Conservation (phyloP, 495 filamentous ascomycete genomes). For the Penicillium antarcticum region DNA sequence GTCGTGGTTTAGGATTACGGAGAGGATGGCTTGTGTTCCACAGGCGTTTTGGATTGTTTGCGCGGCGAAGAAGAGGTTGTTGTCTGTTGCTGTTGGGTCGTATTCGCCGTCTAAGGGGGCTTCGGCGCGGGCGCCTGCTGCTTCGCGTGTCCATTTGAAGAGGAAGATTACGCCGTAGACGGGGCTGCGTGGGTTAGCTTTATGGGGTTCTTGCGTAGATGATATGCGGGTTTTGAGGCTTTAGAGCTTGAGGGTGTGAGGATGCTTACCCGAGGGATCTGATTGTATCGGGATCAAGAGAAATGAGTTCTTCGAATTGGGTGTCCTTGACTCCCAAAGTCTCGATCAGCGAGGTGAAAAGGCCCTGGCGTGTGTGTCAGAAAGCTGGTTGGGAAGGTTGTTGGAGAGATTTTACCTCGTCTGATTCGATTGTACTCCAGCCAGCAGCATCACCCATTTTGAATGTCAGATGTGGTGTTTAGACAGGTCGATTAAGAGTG, state of each 20-base stretch:
- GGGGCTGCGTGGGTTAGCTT: slow-evolving; percentile 46
- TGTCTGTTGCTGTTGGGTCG: slow-evolving; percentile 63
- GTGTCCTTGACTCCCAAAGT: slow-evolving; percentile 89
- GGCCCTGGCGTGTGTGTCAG: slow-evolving; percentile 58
- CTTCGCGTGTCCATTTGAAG: slow-evolving; percentile 91
- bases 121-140: slow-evolving; percentile 54
- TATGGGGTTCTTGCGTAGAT: neutral
- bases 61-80: slow-evolving; percentile 86
- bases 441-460: slow-evolving; percentile 50
- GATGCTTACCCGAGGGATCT: slow-evolving; percentile 54
- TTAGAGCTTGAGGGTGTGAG: neutral
- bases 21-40: slow-evolving; percentile 93
- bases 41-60: slow-evolving; percentile 99
- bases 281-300: slow-evolving; percentile 79
- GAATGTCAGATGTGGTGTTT: neutral
- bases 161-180: slow-evolving; percentile 99
- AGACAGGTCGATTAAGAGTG: neutral
- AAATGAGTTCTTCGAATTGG: slow-evolving; percentile 95
- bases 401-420: slow-evolving; percentile 63
- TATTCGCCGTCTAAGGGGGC: slow-evolving; percentile 73
- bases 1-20: slow-evolving; percentile 85
- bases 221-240: neutral
- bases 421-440: slow-evolving; percentile 85
- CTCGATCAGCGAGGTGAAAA: slow-evolving; percentile 92
- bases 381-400: neutral